Base-by-base conservation (phyloP, 148 eudicot species). In the Nepenthes mirabilis region DNA sequence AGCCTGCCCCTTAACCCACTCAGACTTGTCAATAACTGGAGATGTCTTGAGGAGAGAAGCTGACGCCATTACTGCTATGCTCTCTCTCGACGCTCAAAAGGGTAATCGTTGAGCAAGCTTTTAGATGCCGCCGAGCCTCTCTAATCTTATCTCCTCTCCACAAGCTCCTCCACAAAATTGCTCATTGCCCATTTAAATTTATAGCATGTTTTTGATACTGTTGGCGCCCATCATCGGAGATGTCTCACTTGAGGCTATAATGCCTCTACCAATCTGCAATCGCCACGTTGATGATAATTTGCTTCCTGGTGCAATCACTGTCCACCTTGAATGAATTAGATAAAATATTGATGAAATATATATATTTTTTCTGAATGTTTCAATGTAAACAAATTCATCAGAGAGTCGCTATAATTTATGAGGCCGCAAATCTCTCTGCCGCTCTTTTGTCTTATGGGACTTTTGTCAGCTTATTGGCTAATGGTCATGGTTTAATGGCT, bases 11-110 rank as follows among this genome's bases (percentile, higher is more conserved):
- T 86, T 82, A 37, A 80, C 77, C 73, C 85, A 90, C 63, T 84
- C 97, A 32, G 89, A 79, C 77, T 84, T 87, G 83, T 84, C 82
- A 57, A 87, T 79, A 57, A 81, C 83, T n/a, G 80, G 74, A 6
- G 97, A 82, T 34, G 87, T 72, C 81, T 87, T 87, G 59, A 91
- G 80, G 60, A 85, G 82, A 71, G 89, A 80, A 49, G 91, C 83
- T 52, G 95, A 82, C 48, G 95, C 95, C 95, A 85, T 87, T 74
- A 64, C 65, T 52, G 6, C 36, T 50, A 9, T 60, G 60, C 65
- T 60, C 56, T 52, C 40, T 69, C 74, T 61, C 65, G 58, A 14
- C 34, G 33, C 52, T 60, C 48, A 61, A 49, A 55, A 65, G 60
- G 62, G 62, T 69, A 54, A 36, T 11, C 52, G 53, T 37, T 58